Percentiles rank a stretch among this genome's conserved stretches.
These are phyloP conservation scores for Arabidopsis lyrata DNA, from an alignment of 441 rosid species.

Conservation along the genomic window DNA sequence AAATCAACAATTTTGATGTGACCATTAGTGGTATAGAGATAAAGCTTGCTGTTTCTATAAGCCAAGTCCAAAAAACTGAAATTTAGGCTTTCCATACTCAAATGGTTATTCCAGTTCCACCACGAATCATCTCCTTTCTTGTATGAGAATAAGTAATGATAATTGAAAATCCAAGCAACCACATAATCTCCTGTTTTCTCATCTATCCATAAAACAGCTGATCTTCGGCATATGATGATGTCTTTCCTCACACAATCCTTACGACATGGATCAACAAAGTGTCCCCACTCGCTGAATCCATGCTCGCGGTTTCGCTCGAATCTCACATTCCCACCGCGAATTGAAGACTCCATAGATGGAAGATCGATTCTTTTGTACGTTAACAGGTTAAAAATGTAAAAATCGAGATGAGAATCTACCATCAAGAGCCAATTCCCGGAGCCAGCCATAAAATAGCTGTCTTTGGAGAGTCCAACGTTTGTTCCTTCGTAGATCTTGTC, in stretches of 20 bases:
- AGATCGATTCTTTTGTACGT: not conserved
- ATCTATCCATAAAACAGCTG: too few relatives aligned
- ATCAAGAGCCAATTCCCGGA: not conserved
- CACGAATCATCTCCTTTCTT: too few relatives aligned
- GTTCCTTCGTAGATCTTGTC: not conserved
- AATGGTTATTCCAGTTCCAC: too few relatives aligned
- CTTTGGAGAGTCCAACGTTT: not conserved
- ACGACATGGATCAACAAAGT: too few relatives aligned
- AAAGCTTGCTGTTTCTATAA: not conserved
- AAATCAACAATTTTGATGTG: slow-evolving; percentile 4
- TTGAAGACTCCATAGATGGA: not conserved
- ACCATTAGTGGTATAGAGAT: not conserved
- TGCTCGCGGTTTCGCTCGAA: not conserved
- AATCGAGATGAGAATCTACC: not conserved
- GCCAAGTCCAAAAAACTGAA: too few relatives aligned
- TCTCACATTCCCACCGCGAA: not conserved
- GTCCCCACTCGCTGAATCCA: too few relatives aligned
- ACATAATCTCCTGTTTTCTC: too few relatives aligned
- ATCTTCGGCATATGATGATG: too few relatives aligned
- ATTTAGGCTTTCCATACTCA: too few relatives aligned
- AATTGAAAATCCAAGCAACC: too few relatives aligned
- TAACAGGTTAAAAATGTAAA: not conserved
- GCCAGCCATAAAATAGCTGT: not conserved
- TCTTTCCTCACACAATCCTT: too few relatives aligned
- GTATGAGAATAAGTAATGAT: too few relatives aligned